A percentile compares a stretch with the other conserved stretches of the same genome.
These are phyloP conservation scores for Helotiales sp. DNA, from an alignment of 2,329 filamentous ascomycete genomes.

Conservation along the genomic window DNA sequence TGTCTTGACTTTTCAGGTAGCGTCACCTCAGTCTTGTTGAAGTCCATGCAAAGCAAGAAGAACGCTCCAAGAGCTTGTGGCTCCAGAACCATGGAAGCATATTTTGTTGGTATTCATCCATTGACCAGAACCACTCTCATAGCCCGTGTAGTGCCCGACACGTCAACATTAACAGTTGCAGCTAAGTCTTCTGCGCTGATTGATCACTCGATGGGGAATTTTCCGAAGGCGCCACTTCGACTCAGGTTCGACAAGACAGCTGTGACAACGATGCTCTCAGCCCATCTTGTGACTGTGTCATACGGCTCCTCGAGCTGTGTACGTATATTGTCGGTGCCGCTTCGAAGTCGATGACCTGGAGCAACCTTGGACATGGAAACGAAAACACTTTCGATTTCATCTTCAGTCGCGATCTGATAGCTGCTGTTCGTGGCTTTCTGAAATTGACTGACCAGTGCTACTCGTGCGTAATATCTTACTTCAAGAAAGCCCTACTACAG, in stretches of 20 bases:
- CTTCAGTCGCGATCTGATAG: constrained; percentile 12
- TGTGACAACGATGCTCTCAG: constrained; percentile 4
- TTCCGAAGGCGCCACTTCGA: constrained; percentile 5
- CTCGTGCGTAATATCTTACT: constrained; percentile 11
- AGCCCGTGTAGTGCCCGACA: constrained; percentile 1
- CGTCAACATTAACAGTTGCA: neutral
- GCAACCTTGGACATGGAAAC: constrained; percentile 36
- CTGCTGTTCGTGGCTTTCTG: constrained; percentile 23
- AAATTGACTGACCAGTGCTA: constrained; percentile 24
- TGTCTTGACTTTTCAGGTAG: constrained; percentile 27
- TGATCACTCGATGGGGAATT: neutral
- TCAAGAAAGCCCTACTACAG: neutral
- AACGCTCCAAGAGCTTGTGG: constrained; percentile 2
- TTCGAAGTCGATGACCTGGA: constrained; percentile 43
- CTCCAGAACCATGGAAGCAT: constrained; percentile 5
- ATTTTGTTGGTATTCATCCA: constrained; percentile 11
- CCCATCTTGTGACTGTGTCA: constrained; percentile 10
- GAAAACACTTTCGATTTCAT: constrained; percentile 20
- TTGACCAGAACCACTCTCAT: constrained; percentile 1
- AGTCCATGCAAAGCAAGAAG: constrained; percentile 9
- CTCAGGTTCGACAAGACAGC: neutral
- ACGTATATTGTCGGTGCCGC: constrained; percentile 17
- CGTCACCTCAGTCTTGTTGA: neutral
- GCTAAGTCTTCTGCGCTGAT: constrained; percentile 3
- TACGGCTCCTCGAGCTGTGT: constrained; percentile 7